phyloP scores from a whole-genome alignment of 2,329 filamentous ascomycete genomes.

The Cryphonectria radicalis region DNA sequence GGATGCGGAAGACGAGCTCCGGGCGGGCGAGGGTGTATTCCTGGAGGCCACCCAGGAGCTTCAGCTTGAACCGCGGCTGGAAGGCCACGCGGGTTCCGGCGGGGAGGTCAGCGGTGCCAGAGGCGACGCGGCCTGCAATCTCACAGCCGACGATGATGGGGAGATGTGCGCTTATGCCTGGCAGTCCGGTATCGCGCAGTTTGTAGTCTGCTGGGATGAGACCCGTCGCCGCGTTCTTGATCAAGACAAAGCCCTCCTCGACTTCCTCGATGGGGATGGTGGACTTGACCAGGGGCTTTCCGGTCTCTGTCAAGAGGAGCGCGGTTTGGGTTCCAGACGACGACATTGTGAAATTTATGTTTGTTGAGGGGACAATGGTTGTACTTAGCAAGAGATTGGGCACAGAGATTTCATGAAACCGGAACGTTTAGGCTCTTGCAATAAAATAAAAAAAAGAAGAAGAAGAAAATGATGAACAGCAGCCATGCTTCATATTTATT shows the following conservation, averaged over 20 bases:
- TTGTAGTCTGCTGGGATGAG: background rate
- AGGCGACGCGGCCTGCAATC: constrained; percentile 7
- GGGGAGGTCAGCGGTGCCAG: background rate
- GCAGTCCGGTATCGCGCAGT: background rate
- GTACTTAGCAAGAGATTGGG: background rate
- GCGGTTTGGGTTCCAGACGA: background rate
- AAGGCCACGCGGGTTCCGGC: background rate
- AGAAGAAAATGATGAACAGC: background rate
- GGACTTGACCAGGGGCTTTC: constrained; percentile 4
- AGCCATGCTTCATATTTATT: background rate
- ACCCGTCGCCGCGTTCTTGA: constrained; percentile 3
- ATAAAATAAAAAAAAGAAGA: background rate
- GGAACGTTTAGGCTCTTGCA: background rate
- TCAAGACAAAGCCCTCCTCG: background rate
- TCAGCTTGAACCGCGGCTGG: background rate
- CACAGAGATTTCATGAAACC: background rate
- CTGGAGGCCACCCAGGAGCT: background rate
- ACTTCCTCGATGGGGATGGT: background rate
- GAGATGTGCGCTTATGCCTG: background rate
- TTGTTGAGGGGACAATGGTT: too few species aligned
- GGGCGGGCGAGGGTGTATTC: background rate
- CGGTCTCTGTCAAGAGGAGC: constrained; percentile 5
- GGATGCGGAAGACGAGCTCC: background rate
- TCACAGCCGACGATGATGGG: background rate
- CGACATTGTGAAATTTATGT: background rate